A percentile compares a stretch with the other conserved stretches of the same genome.
Evolutionary conservation across 2,329 filamentous ascomycete genomes (phyloP).

Genomic region (Penicillium janthinellum): DNA sequence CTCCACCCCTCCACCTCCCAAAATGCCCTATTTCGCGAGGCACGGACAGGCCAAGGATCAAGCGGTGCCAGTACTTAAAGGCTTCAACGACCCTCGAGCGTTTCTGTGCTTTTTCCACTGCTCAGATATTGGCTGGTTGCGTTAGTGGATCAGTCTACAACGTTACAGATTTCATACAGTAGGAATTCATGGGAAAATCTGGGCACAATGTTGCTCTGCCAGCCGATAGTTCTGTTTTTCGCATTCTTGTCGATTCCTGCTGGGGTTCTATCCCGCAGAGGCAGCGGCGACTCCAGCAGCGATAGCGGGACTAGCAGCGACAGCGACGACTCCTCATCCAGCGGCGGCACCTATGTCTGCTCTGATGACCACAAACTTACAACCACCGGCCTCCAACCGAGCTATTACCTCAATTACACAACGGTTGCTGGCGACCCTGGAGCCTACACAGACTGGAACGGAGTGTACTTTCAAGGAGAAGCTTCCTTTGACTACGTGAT

Average conservation of each 20-base stretch:
- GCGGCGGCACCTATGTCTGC: not conserved
- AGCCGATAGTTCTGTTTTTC: not conserved
- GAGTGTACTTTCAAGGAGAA: conserved; percentile 10
- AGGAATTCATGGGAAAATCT: not conserved
- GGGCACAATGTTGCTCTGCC: not conserved
- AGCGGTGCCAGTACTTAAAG: not conserved
- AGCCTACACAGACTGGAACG: conserved; percentile 10
- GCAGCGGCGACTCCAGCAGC: conserved; percentile 2
- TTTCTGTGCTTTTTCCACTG: not conserved
- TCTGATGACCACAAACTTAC: conserved; percentile 7
- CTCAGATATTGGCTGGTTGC: not conserved
- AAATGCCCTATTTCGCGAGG: not conserved
- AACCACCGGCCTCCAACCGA: conserved; percentile 2
- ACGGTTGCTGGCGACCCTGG: conserved; percentile 1
- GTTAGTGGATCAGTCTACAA: not conserved
- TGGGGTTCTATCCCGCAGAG: conserved; percentile 2
- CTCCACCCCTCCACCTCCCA: not conserved
- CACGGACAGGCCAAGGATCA: not conserved
- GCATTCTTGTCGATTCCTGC: not conserved
- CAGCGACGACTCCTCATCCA: not conserved
- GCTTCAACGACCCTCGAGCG: not conserved
- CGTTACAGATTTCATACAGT: not conserved
- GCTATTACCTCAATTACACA: conserved; percentile 8
- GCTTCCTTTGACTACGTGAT: conserved; percentile 9
- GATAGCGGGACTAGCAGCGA: not conserved